A percentile compares a stretch with the other conserved stretches of the same genome.
These are phyloP conservation scores for Viola pubescens DNA, from an alignment of 441 rosid species.

Conservation along the genomic window DNA sequence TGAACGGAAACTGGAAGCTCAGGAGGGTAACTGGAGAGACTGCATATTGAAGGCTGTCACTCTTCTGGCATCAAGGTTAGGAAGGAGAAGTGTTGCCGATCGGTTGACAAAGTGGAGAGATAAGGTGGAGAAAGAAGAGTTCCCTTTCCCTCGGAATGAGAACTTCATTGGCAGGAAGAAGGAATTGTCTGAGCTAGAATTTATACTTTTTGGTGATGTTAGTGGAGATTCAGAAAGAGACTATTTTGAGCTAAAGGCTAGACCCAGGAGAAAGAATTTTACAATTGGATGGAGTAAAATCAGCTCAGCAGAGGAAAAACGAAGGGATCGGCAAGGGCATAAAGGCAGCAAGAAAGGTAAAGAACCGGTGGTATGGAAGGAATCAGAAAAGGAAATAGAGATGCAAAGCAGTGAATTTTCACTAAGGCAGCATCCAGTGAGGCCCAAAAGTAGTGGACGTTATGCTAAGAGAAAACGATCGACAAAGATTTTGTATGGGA, in stretches of 20 bases:
- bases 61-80: constrained; percentile 61
- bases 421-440: constrained; percentile 25
- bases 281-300: constrained; percentile 58
- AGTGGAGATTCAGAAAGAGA: constrained; percentile 67
- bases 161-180: constrained; percentile 79
- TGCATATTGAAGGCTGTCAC: constrained; percentile 68
- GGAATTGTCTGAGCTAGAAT: constrained; percentile 78
- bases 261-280: constrained; percentile 64
- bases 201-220: constrained; percentile 76
- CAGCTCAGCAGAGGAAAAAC: constrained; percentile 38
- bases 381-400: constrained; percentile 90
- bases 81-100: constrained; percentile 88
- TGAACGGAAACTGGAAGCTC: constrained; percentile 92
- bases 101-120: constrained; percentile 75
- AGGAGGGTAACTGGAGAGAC: constrained; percentile 85
- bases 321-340: constrained; percentile 23
- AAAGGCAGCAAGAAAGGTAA: constrained; percentile 56
- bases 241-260: constrained; percentile 73
- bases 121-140: constrained; percentile 73
- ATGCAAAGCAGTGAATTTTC: constrained; percentile 49
- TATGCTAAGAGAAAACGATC: constrained; percentile 57
- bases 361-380: constrained; percentile 88
- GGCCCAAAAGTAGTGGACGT: constrained; percentile 31
- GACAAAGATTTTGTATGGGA: constrained; percentile 55
- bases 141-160: constrained; percentile 76